A percentile compares a stretch with the other conserved stretches of the same genome.
Conservation (phyloP, 2,329 filamentous ascomycete genomes). For the Colletotrichum camelliae region DNA sequence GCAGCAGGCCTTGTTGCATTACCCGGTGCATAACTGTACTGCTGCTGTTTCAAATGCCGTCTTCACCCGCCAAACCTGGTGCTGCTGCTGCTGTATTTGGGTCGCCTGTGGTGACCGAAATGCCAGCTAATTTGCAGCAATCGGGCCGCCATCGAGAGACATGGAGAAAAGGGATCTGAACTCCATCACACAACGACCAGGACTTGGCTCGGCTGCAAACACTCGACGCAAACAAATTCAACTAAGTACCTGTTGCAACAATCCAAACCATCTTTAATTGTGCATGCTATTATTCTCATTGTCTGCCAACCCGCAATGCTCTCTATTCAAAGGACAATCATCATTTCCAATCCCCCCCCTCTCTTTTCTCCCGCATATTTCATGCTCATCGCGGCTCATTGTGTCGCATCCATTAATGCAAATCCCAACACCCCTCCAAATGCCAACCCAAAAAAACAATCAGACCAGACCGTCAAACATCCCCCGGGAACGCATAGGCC, state of each 20-base stretch:
- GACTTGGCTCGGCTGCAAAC: neutral
- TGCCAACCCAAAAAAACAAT: neutral
- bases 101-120: neutral
- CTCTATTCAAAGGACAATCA: neutral
- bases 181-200: neutral
- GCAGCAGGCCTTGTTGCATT: neutral
- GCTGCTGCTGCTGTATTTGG: neutral
- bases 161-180: neutral
- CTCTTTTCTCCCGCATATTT: neutral
- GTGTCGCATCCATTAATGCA: constrained; percentile 18
- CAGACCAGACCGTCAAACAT: neutral
- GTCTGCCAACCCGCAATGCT: neutral
- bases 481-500: neutral
- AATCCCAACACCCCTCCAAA: constrained; percentile 6
- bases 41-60: neutral
- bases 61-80: neutral
- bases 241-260: neutral
- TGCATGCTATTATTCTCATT: neutral
- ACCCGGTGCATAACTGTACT: neutral
- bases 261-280: neutral
- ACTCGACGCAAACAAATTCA: neutral
- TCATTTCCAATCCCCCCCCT: neutral
- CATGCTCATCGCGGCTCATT: neutral
- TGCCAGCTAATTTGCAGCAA: neutral
- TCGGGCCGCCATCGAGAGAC: neutral